Evolutionary conservation across 2,329 filamentous ascomycete species (phyloP).

Genomic region (Fusarium nurragi): DNA sequence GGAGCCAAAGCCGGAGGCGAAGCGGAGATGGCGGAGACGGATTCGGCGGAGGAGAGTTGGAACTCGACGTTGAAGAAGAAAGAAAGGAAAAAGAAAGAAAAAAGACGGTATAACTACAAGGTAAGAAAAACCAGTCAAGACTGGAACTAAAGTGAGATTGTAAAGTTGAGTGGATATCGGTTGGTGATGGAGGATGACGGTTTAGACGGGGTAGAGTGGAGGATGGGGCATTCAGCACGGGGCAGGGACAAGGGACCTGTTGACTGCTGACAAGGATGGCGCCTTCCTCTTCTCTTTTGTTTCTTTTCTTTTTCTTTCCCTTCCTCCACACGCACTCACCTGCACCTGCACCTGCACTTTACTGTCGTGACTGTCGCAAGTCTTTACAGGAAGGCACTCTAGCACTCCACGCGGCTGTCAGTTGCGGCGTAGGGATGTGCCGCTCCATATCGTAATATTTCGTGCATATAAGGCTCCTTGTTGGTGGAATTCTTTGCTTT

Average conservation of each 20-base stretch:
- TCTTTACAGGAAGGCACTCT: background rate
- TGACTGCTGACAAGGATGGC: slow-evolving; percentile 28
- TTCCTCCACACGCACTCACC: slow-evolving; percentile 12
- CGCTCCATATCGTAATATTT: slow-evolving; percentile 10
- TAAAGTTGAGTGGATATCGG: slow-evolving; percentile 11
- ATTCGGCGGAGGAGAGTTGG: background rate
- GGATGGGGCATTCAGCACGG: slow-evolving; percentile 43
- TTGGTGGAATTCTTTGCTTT: slow-evolving; percentile 15
- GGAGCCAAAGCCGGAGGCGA: slow-evolving; percentile 9
- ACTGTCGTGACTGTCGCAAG: background rate
- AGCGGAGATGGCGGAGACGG: slow-evolving; percentile 23
- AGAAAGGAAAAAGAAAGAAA: slow-evolving; percentile 3
- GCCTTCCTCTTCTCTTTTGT: slow-evolving; percentile 28
- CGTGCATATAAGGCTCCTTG: slow-evolving; percentile 6
- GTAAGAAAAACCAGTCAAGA: background rate
- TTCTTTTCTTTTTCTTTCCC: slow-evolving; percentile 32
- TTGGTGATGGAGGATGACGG: slow-evolving; percentile 31
- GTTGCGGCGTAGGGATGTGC: slow-evolving; percentile 32
- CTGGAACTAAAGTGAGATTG: slow-evolving; percentile 1
- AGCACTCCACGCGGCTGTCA: slow-evolving; percentile 28
- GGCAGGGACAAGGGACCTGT: slow-evolving; percentile 40
- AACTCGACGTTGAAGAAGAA: slow-evolving; percentile 2
- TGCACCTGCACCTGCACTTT: background rate
- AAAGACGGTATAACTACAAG: slow-evolving; percentile 18
- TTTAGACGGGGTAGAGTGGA: slow-evolving; percentile 33